Conservation (phyloP, 1,284 basidiomycete species). For the Malassezia furfur region DNA sequence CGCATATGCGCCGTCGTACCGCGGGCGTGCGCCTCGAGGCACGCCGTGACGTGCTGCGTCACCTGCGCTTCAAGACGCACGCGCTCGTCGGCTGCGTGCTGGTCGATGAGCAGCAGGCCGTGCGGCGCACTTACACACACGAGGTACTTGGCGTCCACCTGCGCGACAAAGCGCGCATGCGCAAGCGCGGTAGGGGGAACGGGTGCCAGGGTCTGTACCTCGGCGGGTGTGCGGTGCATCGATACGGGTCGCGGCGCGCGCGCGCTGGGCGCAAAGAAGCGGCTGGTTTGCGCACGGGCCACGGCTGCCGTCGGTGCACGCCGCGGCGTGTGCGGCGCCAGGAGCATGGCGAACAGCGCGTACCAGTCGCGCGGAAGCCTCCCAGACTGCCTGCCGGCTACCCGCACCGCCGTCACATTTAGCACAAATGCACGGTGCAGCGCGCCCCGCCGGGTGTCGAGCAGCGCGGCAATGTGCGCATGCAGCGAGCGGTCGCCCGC, state of each 20-base stretch:
- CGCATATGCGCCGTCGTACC: not conserved
- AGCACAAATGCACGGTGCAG: not conserved
- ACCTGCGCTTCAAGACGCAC: constrained; percentile 73
- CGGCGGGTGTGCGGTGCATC: too few relatives aligned
- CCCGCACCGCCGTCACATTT: not conserved
- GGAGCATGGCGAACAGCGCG: not conserved
- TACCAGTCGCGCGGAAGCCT: not conserved
- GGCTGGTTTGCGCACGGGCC: not conserved
- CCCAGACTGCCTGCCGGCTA: too few relatives aligned
- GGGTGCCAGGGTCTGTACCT: too few relatives aligned
- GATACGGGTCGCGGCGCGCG: not conserved
- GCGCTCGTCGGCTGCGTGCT: constrained; percentile 90
- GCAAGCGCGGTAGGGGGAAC: not conserved
- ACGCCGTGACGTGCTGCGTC: constrained; percentile 55
- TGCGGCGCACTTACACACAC: constrained; percentile 54
- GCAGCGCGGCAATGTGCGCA: not conserved
- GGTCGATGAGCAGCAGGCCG: constrained; percentile 68
- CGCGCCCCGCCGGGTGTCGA: not conserved
- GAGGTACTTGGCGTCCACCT: constrained; percentile 81
- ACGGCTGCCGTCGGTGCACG: not conserved
- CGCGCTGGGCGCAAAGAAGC: not conserved
- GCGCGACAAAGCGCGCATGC: constrained; percentile 52
- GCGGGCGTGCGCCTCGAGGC: not conserved
- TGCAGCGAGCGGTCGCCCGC: constrained; percentile 1
- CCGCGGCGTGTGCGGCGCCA: not conserved